A percentile compares a stretch with the other conserved stretches of the same genome.
These are phyloP conservation scores for Sclerotinia minor DNA, from an alignment of 2,329 filamentous ascomycete species.

Conservation along the genomic window DNA sequence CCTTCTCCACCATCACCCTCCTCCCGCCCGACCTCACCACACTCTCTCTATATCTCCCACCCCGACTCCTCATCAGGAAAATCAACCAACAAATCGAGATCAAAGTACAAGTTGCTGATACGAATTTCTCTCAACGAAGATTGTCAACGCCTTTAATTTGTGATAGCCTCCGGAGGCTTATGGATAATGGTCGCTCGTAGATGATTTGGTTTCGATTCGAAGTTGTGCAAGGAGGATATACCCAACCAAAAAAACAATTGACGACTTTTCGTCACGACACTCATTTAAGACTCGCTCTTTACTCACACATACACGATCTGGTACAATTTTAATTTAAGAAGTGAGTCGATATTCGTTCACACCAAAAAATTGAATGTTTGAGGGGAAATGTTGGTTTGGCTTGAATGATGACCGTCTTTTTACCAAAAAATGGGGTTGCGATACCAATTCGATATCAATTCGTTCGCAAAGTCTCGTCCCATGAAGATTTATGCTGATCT, in stretches of 20 bases:
- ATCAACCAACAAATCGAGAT: neutral
- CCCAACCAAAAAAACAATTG: slow-evolving; percentile 26
- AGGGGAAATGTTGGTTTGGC: neutral
- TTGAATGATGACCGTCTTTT: neutral
- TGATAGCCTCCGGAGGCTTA: slow-evolving; percentile 40
- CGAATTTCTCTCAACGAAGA: slow-evolving; percentile 24
- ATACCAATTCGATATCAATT: slow-evolving; percentile 30
- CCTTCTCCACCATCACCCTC: neutral
- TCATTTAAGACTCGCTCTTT: slow-evolving; percentile 39
- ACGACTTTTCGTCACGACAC: slow-evolving; percentile 44
- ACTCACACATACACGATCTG: slow-evolving; percentile 14
- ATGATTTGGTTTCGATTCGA: slow-evolving; percentile 36
- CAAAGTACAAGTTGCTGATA: slow-evolving; percentile 34
- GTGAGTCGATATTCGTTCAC: slow-evolving; percentile 36
- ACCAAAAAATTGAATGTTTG: neutral
- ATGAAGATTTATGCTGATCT: slow-evolving; percentile 31
- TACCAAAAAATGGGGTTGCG: neutral
- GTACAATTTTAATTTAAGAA: slow-evolving; percentile 24
- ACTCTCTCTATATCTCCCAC: slow-evolving; percentile 1
- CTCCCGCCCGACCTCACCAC: slow-evolving; percentile 16
- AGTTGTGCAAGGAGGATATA: slow-evolving; percentile 33
- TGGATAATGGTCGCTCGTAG: slow-evolving; percentile 40
- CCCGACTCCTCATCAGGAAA: slow-evolving; percentile 22
- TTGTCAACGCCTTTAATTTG: slow-evolving; percentile 26
- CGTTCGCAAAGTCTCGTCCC: slow-evolving; percentile 24